Percentiles rank a stretch among this genome's conserved stretches.
These are phyloP conservation scores for Trichosporon ovoides DNA, from an alignment of 1,284 basidiomycete species.

Conservation along the genomic window DNA sequence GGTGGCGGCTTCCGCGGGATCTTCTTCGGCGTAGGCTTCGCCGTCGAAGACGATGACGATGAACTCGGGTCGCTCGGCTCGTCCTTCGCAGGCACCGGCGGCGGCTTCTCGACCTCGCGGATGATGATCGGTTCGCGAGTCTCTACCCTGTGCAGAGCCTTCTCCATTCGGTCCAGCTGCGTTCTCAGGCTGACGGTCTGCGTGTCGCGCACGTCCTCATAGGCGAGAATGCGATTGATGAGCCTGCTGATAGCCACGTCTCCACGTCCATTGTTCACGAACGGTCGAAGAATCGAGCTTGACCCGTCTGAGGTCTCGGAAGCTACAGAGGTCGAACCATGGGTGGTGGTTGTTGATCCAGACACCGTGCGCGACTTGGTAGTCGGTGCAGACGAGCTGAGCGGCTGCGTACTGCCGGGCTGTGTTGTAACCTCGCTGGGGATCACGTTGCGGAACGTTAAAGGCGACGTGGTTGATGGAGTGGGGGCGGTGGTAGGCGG, in stretches of 20 bases:
- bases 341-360: not conserved
- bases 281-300: not conserved
- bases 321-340: not conserved
- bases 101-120: slow-evolving; percentile 22
- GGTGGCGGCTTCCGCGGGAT: not conserved
- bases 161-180: slow-evolving; percentile 47
- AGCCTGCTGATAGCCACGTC: slow-evolving; percentile 5
- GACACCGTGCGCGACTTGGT: not conserved
- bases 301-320: slow-evolving; percentile 1
- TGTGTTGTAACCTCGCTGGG: not conserved
- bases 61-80: not conserved
- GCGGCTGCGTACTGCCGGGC: not conserved
- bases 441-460: not conserved
- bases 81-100: slow-evolving; percentile 37
- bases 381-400: not conserved
- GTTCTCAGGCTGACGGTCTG: slow-evolving; percentile 30
- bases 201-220: slow-evolving; percentile 37
- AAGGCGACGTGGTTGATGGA: not conserved
- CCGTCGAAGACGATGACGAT: slow-evolving; percentile 2
- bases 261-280: not conserved
- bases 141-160: slow-evolving; percentile 24
- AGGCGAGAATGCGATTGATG: slow-evolving; percentile 41
- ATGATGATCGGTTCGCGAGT: slow-evolving; percentile 5
- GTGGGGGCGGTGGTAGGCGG: not conserved
- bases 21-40: not conserved